Base-by-base conservation (phyloP, 805 yeast species). In the Candida silvicultrix region DNA sequence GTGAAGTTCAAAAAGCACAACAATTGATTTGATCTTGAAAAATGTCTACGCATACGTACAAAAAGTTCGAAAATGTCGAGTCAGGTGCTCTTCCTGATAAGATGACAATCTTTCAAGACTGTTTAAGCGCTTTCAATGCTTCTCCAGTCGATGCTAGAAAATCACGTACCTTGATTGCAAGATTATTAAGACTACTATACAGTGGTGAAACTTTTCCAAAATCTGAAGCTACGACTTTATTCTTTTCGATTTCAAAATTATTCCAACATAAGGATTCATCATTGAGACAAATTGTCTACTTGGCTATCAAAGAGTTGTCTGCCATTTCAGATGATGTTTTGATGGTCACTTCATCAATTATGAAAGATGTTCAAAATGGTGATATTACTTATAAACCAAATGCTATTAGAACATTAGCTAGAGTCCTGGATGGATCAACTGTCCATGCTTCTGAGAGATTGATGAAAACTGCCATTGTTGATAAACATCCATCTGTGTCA, bases 301-400 rank as follows among this genome's bases (percentile, higher is more conserved):
- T 94, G 64, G 92, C 97, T 15, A 89, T 92, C 66, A 94, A 94
- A 70, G 97, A 92, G 66, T 77, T 94, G 51, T 79, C 92, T 42
- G 68, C 83, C 18, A 78, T 85, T 51, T 88, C 97, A 19, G 87
- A 88, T 55, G 97, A 94, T 66, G 89, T 89, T 47, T 77, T 94
- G 66, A 94, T 94, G 98, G 97, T 92, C 23, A 94, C 99, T 23
- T 88, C 97, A 2, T 89, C 96, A 23, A 90, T 94, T 62, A 94
- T 94, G 97, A 90, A 90, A 69, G 99, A 94, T 69, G 88, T 94
- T 45, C 97, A 95, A 69, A 83, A 82, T 54, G 92, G 92, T 47
- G 95, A 88, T 49, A 71, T 80, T 52, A 71, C 89, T 50, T 89
- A 85, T 68, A 89, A 89, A 62, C 97, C 99, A 46, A 85, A 94